A percentile compares a stretch with the other conserved stretches of the same genome.
phyloP scores from a whole-genome alignment of 768 basidiomycete genomes.

The Tylopilus subfusipes region DNA sequence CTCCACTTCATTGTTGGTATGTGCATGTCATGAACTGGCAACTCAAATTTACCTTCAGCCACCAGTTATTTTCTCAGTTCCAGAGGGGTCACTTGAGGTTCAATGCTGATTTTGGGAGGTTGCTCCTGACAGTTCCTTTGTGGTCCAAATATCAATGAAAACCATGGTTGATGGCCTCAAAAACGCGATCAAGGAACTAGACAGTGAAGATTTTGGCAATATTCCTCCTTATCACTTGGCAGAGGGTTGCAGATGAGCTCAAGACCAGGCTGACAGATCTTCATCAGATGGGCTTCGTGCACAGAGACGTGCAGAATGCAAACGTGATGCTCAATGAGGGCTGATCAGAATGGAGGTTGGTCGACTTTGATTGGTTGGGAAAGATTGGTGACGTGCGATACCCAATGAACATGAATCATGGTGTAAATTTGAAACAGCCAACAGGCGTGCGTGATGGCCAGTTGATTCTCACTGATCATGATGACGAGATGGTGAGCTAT shows the following conservation, averaged over 20 bases:
- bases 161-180: too few species aligned
- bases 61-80: too few species aligned
- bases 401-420: constrained; percentile 13
- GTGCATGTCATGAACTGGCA: too few species aligned
- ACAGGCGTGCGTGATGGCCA: not conserved
- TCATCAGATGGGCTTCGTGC: constrained; percentile 17
- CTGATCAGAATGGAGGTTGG: not conserved
- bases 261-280: constrained; percentile 2
- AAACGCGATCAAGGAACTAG: too few species aligned
- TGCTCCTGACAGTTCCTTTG: too few species aligned
- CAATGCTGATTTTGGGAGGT: too few species aligned
- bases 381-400: constrained; percentile 13
- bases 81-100: too few species aligned
- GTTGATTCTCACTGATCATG: not conserved
- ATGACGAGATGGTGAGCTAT: not conserved
- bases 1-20: too few species aligned
- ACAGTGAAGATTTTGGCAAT: too few species aligned
- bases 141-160: too few species aligned
- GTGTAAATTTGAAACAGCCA: not conserved
- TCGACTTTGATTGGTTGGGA: constrained; percentile 32
- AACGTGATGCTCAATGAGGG: constrained; percentile 17
- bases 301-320: constrained; percentile 21
- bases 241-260: not conserved
- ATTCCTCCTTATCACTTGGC: too few species aligned
- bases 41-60: too few species aligned